Evolutionary conservation across 2,329 filamentous ascomycete genomes (phyloP).

Genomic region (Salinomyces thailandicus): DNA sequence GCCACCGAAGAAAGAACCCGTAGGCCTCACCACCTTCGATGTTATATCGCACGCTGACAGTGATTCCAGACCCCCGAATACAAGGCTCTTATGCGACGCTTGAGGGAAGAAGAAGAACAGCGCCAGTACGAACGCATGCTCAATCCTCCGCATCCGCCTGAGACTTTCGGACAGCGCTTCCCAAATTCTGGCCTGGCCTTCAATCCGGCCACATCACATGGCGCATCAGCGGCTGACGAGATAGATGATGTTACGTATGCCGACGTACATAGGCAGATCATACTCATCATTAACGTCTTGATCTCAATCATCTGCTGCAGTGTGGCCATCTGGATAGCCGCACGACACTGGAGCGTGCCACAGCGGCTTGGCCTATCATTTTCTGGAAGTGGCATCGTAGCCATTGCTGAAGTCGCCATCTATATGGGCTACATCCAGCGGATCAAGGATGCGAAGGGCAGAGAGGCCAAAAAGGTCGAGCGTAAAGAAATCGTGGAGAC

Average conservation of each 20-base stretch:
- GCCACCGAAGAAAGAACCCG: slow-evolving; percentile 64
- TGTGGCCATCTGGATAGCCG: slow-evolving; percentile 66
- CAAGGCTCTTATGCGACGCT: slow-evolving; percentile 73
- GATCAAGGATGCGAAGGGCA: slow-evolving; percentile 56
- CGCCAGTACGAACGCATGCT: slow-evolving; percentile 74
- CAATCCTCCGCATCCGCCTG: slow-evolving; percentile 45
- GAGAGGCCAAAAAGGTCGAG: slow-evolving; percentile 51
- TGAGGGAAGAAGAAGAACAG: slow-evolving; percentile 74
- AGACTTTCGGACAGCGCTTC: slow-evolving; percentile 52
- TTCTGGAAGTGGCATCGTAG: slow-evolving; percentile 58
- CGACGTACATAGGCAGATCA: slow-evolving; percentile 70
- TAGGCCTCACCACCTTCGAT: slow-evolving; percentile 38
- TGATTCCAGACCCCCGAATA: slow-evolving; percentile 60
- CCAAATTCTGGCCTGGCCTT: slow-evolving; percentile 39
- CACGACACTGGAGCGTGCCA: slow-evolving; percentile 64
- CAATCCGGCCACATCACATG: slow-evolving; percentile 17
- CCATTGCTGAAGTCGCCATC: slow-evolving; percentile 64
- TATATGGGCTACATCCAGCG: slow-evolving; percentile 67
- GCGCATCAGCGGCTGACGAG: slow-evolving; percentile 34
- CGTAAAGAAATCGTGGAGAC: slow-evolving; percentile 59
- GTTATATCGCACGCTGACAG: background rate
- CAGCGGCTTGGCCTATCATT: slow-evolving; percentile 60
- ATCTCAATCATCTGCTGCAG: slow-evolving; percentile 74
- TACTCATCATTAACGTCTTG: slow-evolving; percentile 80
- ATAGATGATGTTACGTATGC: slow-evolving; percentile 56